Evolutionary conservation across 768 basidiomycete species (phyloP).

Genomic region (Paxillus rubicundulus): DNA sequence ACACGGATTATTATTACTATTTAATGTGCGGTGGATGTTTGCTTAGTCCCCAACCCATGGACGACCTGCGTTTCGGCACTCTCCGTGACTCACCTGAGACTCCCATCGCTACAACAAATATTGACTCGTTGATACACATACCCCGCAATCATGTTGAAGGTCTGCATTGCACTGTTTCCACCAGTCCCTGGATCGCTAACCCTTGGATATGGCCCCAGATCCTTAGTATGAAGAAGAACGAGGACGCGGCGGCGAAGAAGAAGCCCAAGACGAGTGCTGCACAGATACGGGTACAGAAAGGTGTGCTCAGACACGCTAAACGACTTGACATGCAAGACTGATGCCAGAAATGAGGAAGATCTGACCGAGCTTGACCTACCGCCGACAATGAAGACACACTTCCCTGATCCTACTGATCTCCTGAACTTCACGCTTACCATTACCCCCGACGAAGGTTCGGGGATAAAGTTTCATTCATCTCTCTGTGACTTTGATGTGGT

Average conservation of each 20-base stretch:
- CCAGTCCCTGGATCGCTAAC: constrained; percentile 5
- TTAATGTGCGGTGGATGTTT: background rate
- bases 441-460: constrained; percentile 90
- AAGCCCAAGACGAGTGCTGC: constrained; percentile 98
- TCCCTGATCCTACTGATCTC: constrained; percentile 90
- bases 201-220: constrained; percentile 53
- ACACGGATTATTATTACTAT: background rate
- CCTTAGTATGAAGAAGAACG: constrained; percentile 99
- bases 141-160: constrained; percentile 43
- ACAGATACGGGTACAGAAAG: constrained; percentile 99
- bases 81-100: constrained; percentile 27
- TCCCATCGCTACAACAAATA: constrained; percentile 6
- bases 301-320: constrained; percentile 37
- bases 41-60: background rate
- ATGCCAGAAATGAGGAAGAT: constrained; percentile 47
- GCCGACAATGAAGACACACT: constrained; percentile 92
- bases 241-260: constrained; percentile 96
- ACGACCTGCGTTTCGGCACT: constrained; percentile 20
- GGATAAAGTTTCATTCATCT: background rate
- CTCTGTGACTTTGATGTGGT: background rate
- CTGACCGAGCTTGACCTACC: constrained; percentile 96
- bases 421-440: constrained; percentile 96
- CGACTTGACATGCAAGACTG: background rate
- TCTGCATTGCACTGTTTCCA: constrained; percentile 11
- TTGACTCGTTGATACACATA: background rate